Conservation (phyloP, 2,329 filamentous ascomycete genomes). For the Colletotrichum lupini region DNA sequence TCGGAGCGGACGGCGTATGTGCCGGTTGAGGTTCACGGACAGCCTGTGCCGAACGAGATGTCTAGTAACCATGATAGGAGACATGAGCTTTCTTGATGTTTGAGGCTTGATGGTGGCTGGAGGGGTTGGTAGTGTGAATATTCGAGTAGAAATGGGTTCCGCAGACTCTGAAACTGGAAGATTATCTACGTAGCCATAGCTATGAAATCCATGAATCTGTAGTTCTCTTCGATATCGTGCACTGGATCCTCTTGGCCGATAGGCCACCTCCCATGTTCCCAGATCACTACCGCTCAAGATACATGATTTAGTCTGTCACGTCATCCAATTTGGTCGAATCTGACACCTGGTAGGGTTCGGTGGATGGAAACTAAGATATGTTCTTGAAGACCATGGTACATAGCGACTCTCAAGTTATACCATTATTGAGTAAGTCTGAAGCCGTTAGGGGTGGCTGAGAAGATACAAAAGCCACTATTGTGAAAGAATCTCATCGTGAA, state of each 20-base stretch:
- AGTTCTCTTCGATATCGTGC: too few relatives aligned
- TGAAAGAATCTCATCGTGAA: background rate
- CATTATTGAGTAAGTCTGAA: background rate
- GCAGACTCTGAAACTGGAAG: background rate
- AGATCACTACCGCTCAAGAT: too few relatives aligned
- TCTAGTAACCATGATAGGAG: background rate
- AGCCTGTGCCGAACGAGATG: conserved; percentile 6
- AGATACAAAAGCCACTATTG: background rate
- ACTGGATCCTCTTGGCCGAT: too few relatives aligned
- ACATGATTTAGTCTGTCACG: too few relatives aligned
- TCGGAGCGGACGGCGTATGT: background rate
- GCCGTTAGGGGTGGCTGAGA: background rate
- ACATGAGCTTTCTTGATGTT: conserved; percentile 14
- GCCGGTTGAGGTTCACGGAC: background rate
- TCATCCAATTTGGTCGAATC: too few relatives aligned
- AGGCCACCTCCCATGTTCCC: too few relatives aligned
- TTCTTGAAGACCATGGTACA: too few relatives aligned
- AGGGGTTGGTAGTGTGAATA: background rate
- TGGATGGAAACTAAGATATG: too few relatives aligned
- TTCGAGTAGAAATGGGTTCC: background rate
- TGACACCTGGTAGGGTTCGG: too few relatives aligned
- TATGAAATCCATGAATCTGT: background rate
- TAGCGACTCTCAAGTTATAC: background rate
- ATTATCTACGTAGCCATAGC: background rate
- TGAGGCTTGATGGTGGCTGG: too few relatives aligned